Conservation (phyloP, 1,139 yeast genomes). For the Magnusiomyces paraingens region DNA sequence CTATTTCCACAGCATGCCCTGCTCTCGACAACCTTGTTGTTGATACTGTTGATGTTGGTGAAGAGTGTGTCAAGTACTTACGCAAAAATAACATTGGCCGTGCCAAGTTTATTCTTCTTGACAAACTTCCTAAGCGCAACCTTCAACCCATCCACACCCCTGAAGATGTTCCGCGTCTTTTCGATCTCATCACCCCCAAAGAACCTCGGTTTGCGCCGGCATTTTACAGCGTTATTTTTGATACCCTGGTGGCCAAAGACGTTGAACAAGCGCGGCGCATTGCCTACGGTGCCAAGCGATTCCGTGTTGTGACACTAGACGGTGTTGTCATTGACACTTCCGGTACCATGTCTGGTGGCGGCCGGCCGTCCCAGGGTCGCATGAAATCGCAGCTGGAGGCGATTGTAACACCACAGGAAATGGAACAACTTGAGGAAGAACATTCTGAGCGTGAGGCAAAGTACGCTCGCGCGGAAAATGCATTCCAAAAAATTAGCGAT, state of each 20-base stretch:
- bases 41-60: conserved; percentile 89
- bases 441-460: conserved; percentile 50
- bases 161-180: conserved; percentile 67
- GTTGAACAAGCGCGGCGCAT: conserved; percentile 77
- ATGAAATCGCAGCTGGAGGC: conserved; percentile 43
- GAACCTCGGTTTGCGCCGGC: conserved; percentile 75
- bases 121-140: conserved; percentile 62
- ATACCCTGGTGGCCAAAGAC: conserved; percentile 80
- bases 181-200: conserved; percentile 69
- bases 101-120: conserved; percentile 78
- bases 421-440: conserved; percentile 50
- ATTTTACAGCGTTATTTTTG: conserved; percentile 76
- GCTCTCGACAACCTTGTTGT: conserved; percentile 90
- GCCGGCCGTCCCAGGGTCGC: conserved; percentile 58
- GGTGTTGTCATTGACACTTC: conserved; percentile 92
- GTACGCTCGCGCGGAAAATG: conserved; percentile 46
- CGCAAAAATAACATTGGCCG: conserved; percentile 82
- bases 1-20: conserved; percentile 92
- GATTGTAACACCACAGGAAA: conserved; percentile 51
- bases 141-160: conserved; percentile 65
- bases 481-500: conserved; percentile 53
- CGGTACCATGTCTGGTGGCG: conserved; percentile 98
- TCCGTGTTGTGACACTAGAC: conserved; percentile 86
- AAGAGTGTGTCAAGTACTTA: conserved; percentile 80
- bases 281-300: conserved; percentile 76